Conservation (phyloP, 2,329 filamentous ascomycete species). For the Arthrobotrys conoides region DNA sequence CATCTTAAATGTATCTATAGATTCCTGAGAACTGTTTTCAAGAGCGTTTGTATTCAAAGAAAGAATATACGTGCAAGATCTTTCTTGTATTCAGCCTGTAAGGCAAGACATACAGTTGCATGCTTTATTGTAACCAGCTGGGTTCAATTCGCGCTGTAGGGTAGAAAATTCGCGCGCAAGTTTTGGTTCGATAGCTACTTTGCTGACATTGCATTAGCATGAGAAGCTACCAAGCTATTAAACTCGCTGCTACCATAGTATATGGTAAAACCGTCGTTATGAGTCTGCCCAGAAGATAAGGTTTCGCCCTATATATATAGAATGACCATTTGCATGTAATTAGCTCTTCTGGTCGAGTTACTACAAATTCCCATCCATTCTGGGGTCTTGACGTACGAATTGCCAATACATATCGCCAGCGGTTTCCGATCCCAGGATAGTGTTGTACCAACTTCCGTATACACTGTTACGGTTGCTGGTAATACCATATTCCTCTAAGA, state of each 20-base stretch:
- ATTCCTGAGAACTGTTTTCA: too few species aligned
- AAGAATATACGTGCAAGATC: too few species aligned
- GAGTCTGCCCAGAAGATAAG: slow-evolving; percentile 34
- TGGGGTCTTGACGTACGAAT: slow-evolving; percentile 33
- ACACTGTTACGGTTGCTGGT: neutral
- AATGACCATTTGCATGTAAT: neutral
- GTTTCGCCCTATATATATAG: slow-evolving; percentile 6
- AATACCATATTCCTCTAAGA: slow-evolving; percentile 67
- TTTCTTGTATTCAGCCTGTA: too few species aligned
- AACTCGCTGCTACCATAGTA: slow-evolving; percentile 45
- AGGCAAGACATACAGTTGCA: too few species aligned
- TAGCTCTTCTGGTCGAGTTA: neutral
- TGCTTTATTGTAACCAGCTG: too few species aligned
- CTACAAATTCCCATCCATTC: neutral
- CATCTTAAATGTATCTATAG: too few species aligned
- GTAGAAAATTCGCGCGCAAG: too few species aligned
- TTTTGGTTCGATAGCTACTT: neutral
- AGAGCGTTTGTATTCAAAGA: too few species aligned
- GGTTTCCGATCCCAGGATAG: slow-evolving; percentile 57
- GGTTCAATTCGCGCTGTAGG: too few species aligned
- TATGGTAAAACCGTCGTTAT: slow-evolving; percentile 42
- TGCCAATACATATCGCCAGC: slow-evolving; percentile 68
- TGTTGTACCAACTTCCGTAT: neutral
- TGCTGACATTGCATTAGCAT: slow-evolving; percentile 29
- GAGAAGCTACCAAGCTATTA: slow-evolving; percentile 23